Evolutionary conservation across 1,284 basidiomycete genomes (phyloP).

Genomic region (Phellinidium pouzarii): DNA sequence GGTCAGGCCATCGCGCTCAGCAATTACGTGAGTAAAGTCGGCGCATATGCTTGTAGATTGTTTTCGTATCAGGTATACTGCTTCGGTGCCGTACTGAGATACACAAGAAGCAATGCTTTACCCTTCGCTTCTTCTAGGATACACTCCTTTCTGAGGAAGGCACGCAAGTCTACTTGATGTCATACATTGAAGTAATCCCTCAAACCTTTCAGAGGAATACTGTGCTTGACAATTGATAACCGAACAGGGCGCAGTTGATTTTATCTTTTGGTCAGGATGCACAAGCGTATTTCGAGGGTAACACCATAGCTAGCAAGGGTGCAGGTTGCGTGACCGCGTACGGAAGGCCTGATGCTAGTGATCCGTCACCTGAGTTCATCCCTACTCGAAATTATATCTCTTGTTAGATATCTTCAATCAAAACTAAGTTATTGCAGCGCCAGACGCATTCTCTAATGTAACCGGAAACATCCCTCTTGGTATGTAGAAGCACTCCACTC

Average conservation of each 20-base stretch:
- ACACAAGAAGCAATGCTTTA: neutral
- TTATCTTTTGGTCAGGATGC: conserved; percentile 30
- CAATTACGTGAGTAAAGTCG: conserved; percentile 23
- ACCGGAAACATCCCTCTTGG: conserved; percentile 27
- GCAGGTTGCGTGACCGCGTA: conserved; percentile 28
- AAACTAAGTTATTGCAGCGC: conserved; percentile 22
- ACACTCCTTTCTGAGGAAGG: conserved; percentile 29
- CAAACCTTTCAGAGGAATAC: neutral
- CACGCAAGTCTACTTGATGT: conserved; percentile 27
- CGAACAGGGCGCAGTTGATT: conserved; percentile 29
- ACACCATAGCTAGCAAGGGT: conserved; percentile 27
- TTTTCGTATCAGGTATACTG: conserved; percentile 20
- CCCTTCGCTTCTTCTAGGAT: conserved; percentile 23
- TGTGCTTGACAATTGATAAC: neutral
- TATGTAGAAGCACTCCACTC: conserved; percentile 18
- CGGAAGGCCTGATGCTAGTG: conserved; percentile 21
- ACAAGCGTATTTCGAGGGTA: conserved; percentile 28
- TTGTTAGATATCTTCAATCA: conserved; percentile 26
- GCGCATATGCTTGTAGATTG: conserved; percentile 20
- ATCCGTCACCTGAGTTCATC: conserved; percentile 19
- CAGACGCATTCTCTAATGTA: conserved; percentile 21
- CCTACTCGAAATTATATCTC: neutral
- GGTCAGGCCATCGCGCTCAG: conserved; percentile 28
- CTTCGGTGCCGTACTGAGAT: neutral
- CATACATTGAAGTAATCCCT: conserved; percentile 26